phyloP scores from a whole-genome alignment of 352 stramenopile species.

The Globisporangium nunn region DNA sequence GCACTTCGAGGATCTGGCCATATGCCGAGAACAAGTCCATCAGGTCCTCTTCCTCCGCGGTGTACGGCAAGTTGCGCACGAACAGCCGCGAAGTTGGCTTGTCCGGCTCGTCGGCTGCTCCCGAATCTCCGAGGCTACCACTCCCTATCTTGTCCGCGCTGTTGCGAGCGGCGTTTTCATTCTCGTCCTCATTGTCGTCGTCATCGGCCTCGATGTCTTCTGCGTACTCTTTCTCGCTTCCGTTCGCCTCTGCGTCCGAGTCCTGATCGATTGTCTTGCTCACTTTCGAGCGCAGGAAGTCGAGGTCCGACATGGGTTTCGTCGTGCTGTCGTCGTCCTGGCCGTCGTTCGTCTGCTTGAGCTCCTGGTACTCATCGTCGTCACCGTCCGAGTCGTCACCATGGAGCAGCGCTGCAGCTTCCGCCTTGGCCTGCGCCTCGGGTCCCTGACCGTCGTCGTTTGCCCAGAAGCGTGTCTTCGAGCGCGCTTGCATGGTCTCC shows the following conservation, averaged over 20 bases:
- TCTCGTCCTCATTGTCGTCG: conserved; percentile 17
- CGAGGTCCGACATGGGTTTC: conserved; percentile 81
- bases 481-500: conserved; percentile 86
- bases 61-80: conserved; percentile 96
- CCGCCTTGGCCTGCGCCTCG: conserved; percentile 16
- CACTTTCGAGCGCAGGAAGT: conserved; percentile 92
- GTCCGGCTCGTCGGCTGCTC: conserved; percentile 24
- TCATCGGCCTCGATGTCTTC: conserved; percentile 36
- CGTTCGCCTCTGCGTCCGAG: conserved; percentile 19
- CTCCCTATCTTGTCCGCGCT: neutral
- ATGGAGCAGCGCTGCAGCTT: conserved; percentile 19
- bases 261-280: conserved; percentile 88
- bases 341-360: conserved; percentile 24
- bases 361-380: conserved; percentile 87
- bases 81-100: conserved; percentile 89
- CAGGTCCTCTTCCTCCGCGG: conserved; percentile 95
- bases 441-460: conserved; percentile 81
- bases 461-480: conserved; percentile 88
- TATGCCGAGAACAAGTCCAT: conserved; percentile 86
- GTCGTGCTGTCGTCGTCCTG: conserved; percentile 17
- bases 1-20: conserved; percentile 88
- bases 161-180: neutral
- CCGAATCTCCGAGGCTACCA: conserved; percentile 12
- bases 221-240: conserved; percentile 28
- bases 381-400: conserved; percentile 29